phyloP scores from a whole-genome alignment of 768 basidiomycete genomes.

The Galerina sulciceps region DNA sequence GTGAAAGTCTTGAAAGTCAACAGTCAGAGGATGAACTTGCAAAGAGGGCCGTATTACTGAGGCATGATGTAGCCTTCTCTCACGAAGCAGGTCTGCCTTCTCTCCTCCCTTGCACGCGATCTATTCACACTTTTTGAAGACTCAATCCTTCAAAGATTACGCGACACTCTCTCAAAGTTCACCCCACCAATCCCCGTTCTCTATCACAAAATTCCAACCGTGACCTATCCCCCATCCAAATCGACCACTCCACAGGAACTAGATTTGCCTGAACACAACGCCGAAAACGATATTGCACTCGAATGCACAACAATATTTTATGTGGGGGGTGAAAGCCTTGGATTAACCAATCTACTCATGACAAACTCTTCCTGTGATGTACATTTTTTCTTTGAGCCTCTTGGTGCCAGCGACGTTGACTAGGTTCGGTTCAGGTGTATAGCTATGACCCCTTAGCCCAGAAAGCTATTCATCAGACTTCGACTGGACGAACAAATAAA shows the following conservation, averaged over 20 bases:
- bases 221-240: slow-evolving; percentile 3
- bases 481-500: slow-evolving; percentile 69
- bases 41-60: slow-evolving; percentile 52
- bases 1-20: slow-evolving; percentile 3
- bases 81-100: slow-evolving; percentile 59
- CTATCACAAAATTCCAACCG: slow-evolving; percentile 29
- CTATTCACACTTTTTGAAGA: slow-evolving; percentile 30
- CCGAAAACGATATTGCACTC: slow-evolving; percentile 2
- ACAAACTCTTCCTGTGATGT: slow-evolving; percentile 74
- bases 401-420: background rate
- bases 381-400: slow-evolving; percentile 16
- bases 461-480: slow-evolving; percentile 39
- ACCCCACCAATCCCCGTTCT: slow-evolving; percentile 29
- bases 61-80: slow-evolving; percentile 80
- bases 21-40: slow-evolving; percentile 1
- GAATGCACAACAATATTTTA: slow-evolving; percentile 42
- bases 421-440: slow-evolving; percentile 56
- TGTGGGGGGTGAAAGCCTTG: slow-evolving; percentile 81
- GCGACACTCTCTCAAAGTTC: slow-evolving; percentile 25
- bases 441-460: slow-evolving; percentile 69
- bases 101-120: background rate
- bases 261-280: background rate
- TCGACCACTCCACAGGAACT: background rate
- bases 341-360: slow-evolving; percentile 84
- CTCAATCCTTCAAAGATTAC: slow-evolving; percentile 31